A percentile compares a stretch with the other conserved stretches of the same genome.
Evolutionary conservation across 2,329 filamentous ascomycete genomes (phyloP).

Genomic region (Aspergillus fumigatus): DNA sequence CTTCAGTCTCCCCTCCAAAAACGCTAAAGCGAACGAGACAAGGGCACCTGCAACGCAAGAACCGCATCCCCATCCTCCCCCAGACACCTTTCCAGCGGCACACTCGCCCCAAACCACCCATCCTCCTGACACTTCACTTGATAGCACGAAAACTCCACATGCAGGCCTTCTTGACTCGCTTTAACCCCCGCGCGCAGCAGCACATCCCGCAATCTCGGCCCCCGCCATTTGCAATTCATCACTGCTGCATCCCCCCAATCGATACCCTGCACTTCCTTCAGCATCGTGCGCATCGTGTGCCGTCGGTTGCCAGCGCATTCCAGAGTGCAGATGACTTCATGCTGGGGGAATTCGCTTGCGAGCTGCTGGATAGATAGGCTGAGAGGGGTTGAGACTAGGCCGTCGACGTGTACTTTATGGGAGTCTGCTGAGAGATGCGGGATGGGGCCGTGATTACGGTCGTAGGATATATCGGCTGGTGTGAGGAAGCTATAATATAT

Average conservation of each 20-base stretch:
- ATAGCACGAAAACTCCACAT: constrained; percentile 55
- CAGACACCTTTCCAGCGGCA: constrained; percentile 47
- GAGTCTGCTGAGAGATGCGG: constrained; percentile 42
- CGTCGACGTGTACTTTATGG: constrained; percentile 47
- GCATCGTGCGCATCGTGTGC: constrained; percentile 56
- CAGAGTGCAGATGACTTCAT: constrained; percentile 53
- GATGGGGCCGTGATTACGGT: constrained; percentile 55
- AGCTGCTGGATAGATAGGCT: constrained; percentile 47
- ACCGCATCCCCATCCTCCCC: constrained; percentile 43
- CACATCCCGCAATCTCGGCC: constrained; percentile 51
- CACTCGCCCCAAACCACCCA: constrained; percentile 55
- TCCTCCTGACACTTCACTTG: constrained; percentile 53
- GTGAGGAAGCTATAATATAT: constrained; percentile 47
- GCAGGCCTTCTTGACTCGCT: constrained; percentile 21
- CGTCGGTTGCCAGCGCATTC: constrained; percentile 59
- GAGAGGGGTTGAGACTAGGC: constrained; percentile 43
- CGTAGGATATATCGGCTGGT: constrained; percentile 47
- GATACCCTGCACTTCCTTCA: constrained; percentile 56
- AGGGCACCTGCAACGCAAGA: constrained; percentile 43
- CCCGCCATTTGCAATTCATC: constrained; percentile 57
- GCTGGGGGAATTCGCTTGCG: constrained; percentile 46
- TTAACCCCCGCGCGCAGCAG: constrained; percentile 40
- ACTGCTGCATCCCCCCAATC: constrained; percentile 59
- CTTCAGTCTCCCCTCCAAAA: not conserved
- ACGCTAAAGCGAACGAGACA: not conserved